Base-by-base conservation (phyloP, 495 filamentous ascomycete genomes). In the Neurospora sp. region DNA sequence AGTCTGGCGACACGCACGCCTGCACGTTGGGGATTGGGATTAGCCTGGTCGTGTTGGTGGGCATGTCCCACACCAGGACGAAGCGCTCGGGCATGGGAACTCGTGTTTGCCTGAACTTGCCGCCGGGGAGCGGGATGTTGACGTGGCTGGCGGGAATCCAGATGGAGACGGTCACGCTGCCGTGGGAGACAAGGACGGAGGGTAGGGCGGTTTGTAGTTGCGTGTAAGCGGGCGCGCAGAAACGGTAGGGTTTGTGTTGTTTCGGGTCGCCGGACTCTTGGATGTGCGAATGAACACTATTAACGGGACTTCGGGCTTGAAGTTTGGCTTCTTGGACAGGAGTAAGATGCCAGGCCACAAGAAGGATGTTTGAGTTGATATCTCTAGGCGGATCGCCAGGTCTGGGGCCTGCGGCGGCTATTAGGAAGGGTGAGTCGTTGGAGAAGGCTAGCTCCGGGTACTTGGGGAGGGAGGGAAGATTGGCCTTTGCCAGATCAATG, bases 141-240 rank as follows among this genome's bases (percentile, higher is more conserved):
- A 66, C 34, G 69, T 77, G 75, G 39, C 72, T 76, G 42, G 79
- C 75, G 4, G 79, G 79, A 31, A 81, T 81, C 79, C 79, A 81
- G 45, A 80, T 75, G 4, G 76, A 78, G 11, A 81, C 77, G 5
- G 74, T 76, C 4, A 59, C 36, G 37, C 28, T 73, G 36, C 77
- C 78, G 62, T 75, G 75, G 2, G 78, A 74, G 40, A 45, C 76
- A n/a, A 81, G 76, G 4, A 72, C 76, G 7, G 76, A 45, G 0
- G 79, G 79, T 0, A 81, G 70, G 0, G 78, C 74, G 2, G 74
- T 76, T 17, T 80, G 77, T 5, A 80, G 66, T 13, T 75, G 75
- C 2, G 76, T 73, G 40, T 81, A 74, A 4, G 76, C 72, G 4
- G 78, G 79, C 7, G 78, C 71, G 54, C 69, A 71, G 39, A 74